Evolutionary conservation across 2,329 filamentous ascomycete species (phyloP).

Genomic region (Lecanosticta acicola): DNA sequence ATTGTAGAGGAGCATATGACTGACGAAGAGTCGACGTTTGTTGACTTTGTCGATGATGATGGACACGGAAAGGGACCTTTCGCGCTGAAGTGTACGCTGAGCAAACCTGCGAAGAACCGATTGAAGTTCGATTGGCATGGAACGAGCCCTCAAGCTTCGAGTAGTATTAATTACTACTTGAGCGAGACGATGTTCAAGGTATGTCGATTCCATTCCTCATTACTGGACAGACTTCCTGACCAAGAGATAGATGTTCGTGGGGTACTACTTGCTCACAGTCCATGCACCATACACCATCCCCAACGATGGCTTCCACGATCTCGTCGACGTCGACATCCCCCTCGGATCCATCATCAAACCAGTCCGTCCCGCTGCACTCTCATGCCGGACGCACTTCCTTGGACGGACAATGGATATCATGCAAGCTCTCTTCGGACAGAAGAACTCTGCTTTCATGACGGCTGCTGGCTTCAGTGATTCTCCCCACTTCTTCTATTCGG

Average conservation of each 20-base stretch:
- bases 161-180: constrained; percentile 27
- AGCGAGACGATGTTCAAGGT: constrained; percentile 24
- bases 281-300: constrained; percentile 25
- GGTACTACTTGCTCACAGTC: constrained; percentile 23
- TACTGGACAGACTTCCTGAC: neutral
- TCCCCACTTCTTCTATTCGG: constrained; percentile 29
- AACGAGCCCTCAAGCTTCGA: constrained; percentile 24
- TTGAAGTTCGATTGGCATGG: constrained; percentile 25
- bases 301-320: constrained; percentile 26
- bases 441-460: constrained; percentile 25
- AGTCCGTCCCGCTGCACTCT: constrained; percentile 23
- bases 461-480: constrained; percentile 25
- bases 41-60: constrained; percentile 26
- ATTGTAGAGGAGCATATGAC: constrained; percentile 26
- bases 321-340: constrained; percentile 24
- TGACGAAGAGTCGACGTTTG: constrained; percentile 22
- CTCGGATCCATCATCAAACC: constrained; percentile 22
- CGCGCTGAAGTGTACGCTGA: constrained; percentile 25
- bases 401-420: constrained; percentile 27
- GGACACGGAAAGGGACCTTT: constrained; percentile 24
- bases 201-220: constrained; percentile 2
- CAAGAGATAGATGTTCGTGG: constrained; percentile 23
- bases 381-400: constrained; percentile 25
- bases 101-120: constrained; percentile 22
- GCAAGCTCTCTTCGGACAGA: constrained; percentile 27